These are phyloP conservation scores for Herpetomonas tarakana DNA, from an alignment of 208 protist species.

Conservation along the genomic window DNA sequence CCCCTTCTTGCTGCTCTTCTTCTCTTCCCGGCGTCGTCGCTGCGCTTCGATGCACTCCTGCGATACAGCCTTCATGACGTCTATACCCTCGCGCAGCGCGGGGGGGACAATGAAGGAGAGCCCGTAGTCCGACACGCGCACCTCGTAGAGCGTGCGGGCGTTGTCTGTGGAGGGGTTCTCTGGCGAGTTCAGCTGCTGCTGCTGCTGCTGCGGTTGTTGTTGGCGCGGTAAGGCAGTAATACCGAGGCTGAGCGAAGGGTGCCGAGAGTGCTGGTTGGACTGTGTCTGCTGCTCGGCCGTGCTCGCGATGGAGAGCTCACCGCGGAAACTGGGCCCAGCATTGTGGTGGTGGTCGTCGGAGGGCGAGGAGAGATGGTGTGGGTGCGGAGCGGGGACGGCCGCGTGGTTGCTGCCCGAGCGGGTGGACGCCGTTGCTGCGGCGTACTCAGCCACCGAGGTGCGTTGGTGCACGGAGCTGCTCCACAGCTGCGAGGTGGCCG, in stretches of 20 bases:
- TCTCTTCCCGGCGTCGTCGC: neutral
- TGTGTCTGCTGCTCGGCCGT: neutral
- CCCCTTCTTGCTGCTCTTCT: too few relatives aligned
- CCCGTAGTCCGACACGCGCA: constrained; percentile 42
- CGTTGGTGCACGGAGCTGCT: constrained; percentile 25
- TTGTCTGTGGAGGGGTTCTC: neutral
- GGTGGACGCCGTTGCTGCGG: neutral
- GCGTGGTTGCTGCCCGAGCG: neutral
- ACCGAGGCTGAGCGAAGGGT: neutral
- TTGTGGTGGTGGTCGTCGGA: neutral
- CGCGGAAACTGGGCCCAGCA: too few relatives aligned
- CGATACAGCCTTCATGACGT: constrained; percentile 6
- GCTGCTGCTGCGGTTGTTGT: neutral
- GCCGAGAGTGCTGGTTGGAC: neutral
- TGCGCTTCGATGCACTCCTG: neutral
- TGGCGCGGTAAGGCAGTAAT: neutral
- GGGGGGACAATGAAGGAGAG: constrained; percentile 43
- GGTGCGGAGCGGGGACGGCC: too few relatives aligned
- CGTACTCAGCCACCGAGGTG: constrained; percentile 16
- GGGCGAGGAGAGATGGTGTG: too few relatives aligned
- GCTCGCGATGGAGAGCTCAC: neutral
- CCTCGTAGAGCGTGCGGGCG: constrained; percentile 18
- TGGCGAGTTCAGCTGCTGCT: neutral
- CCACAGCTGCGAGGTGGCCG: constrained; percentile 13
- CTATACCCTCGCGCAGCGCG: constrained; percentile 25